Base-by-base conservation (phyloP, 2,329 filamentous ascomycete genomes). In the Sporothrix protearum region DNA sequence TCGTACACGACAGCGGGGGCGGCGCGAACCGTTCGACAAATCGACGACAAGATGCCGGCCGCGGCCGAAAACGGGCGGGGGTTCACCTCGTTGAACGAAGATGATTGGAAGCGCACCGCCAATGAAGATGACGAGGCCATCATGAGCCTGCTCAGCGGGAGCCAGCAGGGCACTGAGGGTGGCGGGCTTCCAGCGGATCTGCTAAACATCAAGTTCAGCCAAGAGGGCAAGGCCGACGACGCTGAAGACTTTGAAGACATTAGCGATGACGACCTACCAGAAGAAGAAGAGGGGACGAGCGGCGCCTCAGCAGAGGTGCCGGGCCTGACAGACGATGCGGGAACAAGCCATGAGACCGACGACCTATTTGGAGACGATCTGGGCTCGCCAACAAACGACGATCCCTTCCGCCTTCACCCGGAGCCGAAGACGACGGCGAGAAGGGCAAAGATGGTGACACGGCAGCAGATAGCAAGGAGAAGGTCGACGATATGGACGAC, bases 231-330 rank as follows among this genome's bases (percentile, higher is more conserved):
- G 81, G 95, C 94, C 70, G 94, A 94, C 73, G 92, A 98, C 81
- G 96, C 96, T 53, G 83, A 96, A 74, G 96, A 99, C 78, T 99
- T 86, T 57, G 84, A 96, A 73, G 95, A 99, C 78, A 98, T 87
- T 76, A 94, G 98, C 74, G 95, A 98, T 79, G 94, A 96, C 78
- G 94, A 97, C 74, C 85, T 97, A 8, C 91, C 93, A 12, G 93
- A 96, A 7, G 93, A 96, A 74, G 90, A 92, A 73, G 87, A 89
- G 33, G 33, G 33, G 71, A 81, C 73, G 19, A 55, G 71, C 3
- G 70, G 69, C 39, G 78, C 68, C 19, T 84, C 82, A 16, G 78
- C 81, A 63, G 84, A 88, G 71, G 78, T 85, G n/a, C 86, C 86
- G 0, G 84, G 83, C 12, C 77, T 88, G 36, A 87, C 85, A 1